These are phyloP conservation scores for Phytophthora fragariaefolia DNA, from an alignment of 352 stramenopile genomes.

Conservation along the genomic window DNA sequence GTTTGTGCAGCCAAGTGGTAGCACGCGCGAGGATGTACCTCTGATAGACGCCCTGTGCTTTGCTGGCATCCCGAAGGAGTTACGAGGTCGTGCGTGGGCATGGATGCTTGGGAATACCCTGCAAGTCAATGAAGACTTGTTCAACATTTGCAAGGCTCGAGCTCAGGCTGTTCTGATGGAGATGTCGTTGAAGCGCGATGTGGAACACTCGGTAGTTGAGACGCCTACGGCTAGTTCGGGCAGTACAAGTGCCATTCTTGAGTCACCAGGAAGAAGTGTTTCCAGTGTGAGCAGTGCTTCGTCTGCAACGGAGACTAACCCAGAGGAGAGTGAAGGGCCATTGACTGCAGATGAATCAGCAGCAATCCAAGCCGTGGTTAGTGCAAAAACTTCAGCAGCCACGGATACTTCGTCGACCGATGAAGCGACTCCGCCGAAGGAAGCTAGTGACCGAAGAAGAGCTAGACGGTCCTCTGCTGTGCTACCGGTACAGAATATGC, in stretches of 20 bases:
- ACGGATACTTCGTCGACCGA: neutral
- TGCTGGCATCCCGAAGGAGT: constrained; percentile 83
- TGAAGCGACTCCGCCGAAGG: neutral
- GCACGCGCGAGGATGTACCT: constrained; percentile 34
- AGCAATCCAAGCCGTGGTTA: neutral
- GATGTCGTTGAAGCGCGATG: constrained; percentile 74
- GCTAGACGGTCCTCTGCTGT: constrained; percentile 39
- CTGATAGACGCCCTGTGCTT: constrained; percentile 78
- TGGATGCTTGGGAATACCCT: constrained; percentile 84
- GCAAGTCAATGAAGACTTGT: constrained; percentile 88
- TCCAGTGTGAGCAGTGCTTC: constrained; percentile 42
- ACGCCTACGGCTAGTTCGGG: constrained; percentile 27
- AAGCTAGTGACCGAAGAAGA: constrained; percentile 30
- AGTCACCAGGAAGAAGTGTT: constrained; percentile 35
- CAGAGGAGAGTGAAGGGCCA: constrained; percentile 25
- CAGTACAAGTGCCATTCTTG: constrained; percentile 30
- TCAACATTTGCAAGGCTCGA: constrained; percentile 79
- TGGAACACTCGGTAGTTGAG: constrained; percentile 41
- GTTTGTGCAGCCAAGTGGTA: constrained; percentile 44
- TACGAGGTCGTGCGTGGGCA: constrained; percentile 80
- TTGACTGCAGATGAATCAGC: constrained; percentile 3
- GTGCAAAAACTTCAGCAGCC: neutral
- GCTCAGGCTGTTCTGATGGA: constrained; percentile 78
- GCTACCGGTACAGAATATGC: constrained; percentile 50
- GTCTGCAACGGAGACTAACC: constrained; percentile 29